Evolutionary conservation across 345 rosid species (phyloP).

Genomic region (Eucalyptus grandis): DNA sequence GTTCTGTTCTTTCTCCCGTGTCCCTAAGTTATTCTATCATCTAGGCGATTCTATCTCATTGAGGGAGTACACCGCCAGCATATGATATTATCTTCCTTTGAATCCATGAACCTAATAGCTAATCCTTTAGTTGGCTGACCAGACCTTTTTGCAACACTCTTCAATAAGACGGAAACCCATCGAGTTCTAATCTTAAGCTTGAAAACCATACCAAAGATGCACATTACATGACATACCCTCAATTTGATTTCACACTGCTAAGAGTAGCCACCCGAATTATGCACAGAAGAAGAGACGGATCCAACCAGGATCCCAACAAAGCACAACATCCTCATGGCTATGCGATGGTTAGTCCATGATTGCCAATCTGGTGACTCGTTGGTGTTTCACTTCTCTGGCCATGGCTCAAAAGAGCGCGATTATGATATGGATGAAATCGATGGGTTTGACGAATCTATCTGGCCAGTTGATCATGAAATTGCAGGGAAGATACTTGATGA

Average conservation of each 20-base stretch:
- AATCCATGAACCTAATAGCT: not conserved
- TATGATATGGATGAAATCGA: conserved; percentile 45
- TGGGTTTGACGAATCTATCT: conserved; percentile 56
- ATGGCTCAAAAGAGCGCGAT: conserved; percentile 48
- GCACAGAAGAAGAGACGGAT: conserved; percentile 51
- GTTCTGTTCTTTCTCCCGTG: not conserved
- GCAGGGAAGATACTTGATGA: conserved; percentile 67
- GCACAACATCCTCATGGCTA: conserved; percentile 49
- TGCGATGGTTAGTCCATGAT: conserved; percentile 68
- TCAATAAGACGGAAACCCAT: not conserved
- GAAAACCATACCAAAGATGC: not conserved
- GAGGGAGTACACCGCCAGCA: not conserved
- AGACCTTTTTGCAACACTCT: not conserved
- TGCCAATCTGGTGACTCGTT: conserved; percentile 66
- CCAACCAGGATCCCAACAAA: conserved; percentile 56
- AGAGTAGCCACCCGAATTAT: not conserved
- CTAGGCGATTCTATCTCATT: not conserved
- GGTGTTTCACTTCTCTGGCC: conserved; percentile 82
- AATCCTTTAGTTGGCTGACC: not conserved
- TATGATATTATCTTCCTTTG: not conserved
- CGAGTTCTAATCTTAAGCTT: not conserved
- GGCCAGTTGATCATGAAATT: conserved; percentile 68
- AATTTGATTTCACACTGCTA: not conserved
- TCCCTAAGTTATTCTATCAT: not conserved
- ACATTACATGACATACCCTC: not conserved